Conservation (phyloP, 139 green algal species). For the Closterium sp. region DNA sequence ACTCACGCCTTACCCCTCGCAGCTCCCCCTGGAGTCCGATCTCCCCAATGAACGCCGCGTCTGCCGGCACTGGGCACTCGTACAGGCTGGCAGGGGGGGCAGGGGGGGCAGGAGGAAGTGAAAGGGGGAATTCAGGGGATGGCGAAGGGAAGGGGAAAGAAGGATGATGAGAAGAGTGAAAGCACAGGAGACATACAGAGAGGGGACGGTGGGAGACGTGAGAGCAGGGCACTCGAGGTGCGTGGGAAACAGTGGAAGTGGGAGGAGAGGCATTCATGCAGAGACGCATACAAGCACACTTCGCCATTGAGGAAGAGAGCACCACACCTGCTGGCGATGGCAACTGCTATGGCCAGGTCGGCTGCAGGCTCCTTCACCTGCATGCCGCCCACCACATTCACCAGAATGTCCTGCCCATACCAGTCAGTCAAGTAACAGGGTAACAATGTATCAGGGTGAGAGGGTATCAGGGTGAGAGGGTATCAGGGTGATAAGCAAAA, state of each 20-base stretch:
- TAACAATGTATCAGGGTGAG: too few relatives aligned
- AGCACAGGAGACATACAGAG: too few relatives aligned
- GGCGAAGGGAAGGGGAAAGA: too few relatives aligned
- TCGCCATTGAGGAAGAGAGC: neutral
- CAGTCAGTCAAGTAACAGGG: too few relatives aligned
- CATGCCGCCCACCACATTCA: slow-evolving; percentile 75
- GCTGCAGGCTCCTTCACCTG: slow-evolving; percentile 64
- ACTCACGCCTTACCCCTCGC: neutral
- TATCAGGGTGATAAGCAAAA: too few relatives aligned
- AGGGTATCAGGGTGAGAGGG: too few relatives aligned
- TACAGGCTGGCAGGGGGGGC: neutral
- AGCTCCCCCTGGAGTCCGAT: neutral
- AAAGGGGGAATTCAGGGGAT: neutral
- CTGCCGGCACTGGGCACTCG: neutral
- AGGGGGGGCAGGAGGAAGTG: neutral
- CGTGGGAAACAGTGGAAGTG: too few relatives aligned
- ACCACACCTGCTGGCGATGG: slow-evolving; percentile 46
- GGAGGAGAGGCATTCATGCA: neutral
- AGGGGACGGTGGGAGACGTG: too few relatives aligned
- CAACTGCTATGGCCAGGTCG: slow-evolving; percentile 71
- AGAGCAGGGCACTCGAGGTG: too few relatives aligned
- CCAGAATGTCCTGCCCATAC: slow-evolving; percentile 58
- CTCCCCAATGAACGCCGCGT: neutral
- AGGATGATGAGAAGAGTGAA: too few relatives aligned
- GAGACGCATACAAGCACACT: neutral